Evolutionary conservation across 1,284 basidiomycete genomes (phyloP).

Genomic region (Porogramme epimiltina): DNA sequence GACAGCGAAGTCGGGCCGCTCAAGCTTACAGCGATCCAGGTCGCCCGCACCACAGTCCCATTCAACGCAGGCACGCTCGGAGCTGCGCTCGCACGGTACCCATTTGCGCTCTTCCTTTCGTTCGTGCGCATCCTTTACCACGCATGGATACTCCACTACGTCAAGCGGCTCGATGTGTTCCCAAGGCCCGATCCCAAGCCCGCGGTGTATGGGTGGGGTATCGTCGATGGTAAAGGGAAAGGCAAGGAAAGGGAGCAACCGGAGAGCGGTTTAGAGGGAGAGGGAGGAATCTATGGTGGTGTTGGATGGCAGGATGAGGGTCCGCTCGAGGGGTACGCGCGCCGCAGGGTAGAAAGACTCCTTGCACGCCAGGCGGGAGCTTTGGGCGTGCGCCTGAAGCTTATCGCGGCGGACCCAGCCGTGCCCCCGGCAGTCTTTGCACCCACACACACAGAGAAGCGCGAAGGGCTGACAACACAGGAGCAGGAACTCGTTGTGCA

Average conservation of each 20-base stretch:
- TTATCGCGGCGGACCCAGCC: constrained; percentile 43
- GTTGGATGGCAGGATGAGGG: constrained; percentile 50
- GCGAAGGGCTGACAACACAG: constrained; percentile 1
- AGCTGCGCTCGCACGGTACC: constrained; percentile 45
- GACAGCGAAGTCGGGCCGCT: constrained; percentile 33
- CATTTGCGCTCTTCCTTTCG: constrained; percentile 61
- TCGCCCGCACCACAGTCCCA: constrained; percentile 39
- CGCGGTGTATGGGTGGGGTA: constrained; percentile 21
- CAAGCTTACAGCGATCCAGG: constrained; percentile 53
- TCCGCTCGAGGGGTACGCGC: constrained; percentile 43
- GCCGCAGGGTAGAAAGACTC: constrained; percentile 37
- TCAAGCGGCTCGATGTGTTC: constrained; percentile 61
- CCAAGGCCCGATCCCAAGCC: constrained; percentile 64
- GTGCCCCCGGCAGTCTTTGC: constrained; percentile 26
- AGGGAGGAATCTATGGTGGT: constrained; percentile 39
- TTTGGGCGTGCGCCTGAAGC: constrained; percentile 35
- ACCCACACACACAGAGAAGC: constrained; percentile 1
- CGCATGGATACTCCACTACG: constrained; percentile 70
- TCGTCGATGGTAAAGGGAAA: background rate
- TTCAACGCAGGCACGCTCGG: constrained; percentile 48
- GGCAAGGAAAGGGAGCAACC: constrained; percentile 6
- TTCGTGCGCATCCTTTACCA: constrained; percentile 67
- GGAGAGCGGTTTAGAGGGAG: background rate
- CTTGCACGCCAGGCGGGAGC: constrained; percentile 37
- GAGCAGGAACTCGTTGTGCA: constrained; percentile 40